phyloP scores from a whole-genome alignment of 2,329 filamentous ascomycete species.

The Phyllosticta citribraziliensis region DNA sequence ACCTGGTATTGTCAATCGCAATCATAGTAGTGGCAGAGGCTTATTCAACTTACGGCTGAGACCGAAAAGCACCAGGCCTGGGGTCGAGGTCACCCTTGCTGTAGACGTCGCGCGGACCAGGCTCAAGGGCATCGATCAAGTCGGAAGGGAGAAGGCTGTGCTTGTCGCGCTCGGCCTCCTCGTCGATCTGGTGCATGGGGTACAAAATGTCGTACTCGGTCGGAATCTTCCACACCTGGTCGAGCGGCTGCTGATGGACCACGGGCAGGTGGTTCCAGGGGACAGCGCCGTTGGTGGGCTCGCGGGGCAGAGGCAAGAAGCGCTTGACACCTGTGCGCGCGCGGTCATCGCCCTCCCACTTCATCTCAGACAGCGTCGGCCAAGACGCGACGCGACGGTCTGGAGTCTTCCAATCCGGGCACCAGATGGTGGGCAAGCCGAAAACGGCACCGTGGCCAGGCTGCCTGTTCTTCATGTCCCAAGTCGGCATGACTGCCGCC shows the following conservation, averaged over 20 bases:
- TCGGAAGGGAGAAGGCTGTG: slow-evolving; percentile 10
- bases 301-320: slow-evolving; percentile 34
- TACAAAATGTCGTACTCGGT: slow-evolving; percentile 29
- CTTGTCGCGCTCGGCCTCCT: slow-evolving; percentile 8
- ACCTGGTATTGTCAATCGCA: not conserved
- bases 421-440: slow-evolving; percentile 32
- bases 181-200: slow-evolving; percentile 24
- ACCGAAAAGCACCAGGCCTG: not conserved
- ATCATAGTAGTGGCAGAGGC: not conserved
- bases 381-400: slow-evolving; percentile 29
- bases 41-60: not conserved
- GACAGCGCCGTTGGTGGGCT: slow-evolving; percentile 29
- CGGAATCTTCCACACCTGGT: slow-evolving; percentile 27
- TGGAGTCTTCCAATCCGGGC: slow-evolving; percentile 16
- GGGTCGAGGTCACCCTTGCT: not conserved
- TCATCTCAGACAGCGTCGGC: slow-evolving; percentile 32
- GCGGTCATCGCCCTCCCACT: slow-evolving; percentile 39
- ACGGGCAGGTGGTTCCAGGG: slow-evolving; percentile 32
- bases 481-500: not conserved
- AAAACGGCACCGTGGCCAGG: slow-evolving; percentile 22
- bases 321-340: slow-evolving; percentile 34
- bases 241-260: slow-evolving; percentile 29
- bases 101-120: slow-evolving; percentile 2
- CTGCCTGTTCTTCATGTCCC: not conserved
- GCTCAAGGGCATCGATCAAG: slow-evolving; percentile 12